Evolutionary conservation across 345 rosid genomes (phyloP), one percentile per base, ranked within the genome.

Genomic region (Acer yangbiense): DNA sequence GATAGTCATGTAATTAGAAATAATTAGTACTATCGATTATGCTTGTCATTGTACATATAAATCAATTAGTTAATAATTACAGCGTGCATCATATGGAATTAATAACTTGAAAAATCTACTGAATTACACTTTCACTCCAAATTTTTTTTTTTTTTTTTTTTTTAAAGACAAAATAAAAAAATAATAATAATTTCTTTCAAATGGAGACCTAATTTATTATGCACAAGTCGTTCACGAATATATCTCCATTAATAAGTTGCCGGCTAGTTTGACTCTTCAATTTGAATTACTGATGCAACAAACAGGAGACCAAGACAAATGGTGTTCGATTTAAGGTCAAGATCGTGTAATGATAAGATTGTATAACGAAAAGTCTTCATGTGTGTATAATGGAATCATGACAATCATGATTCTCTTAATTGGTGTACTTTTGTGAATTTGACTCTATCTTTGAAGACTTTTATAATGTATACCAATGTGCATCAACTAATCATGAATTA

Each of bases 21-120:
- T n/a, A 9, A 29, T 65, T 27, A 16, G 18, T 65, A 65, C 44
- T 25, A 65, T 25, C 35, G 43, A 35, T 65, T 65, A 52, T 29
- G 64, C 23, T 55, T 54, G 72, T 54, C 78, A 55, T 23, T 55
- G 39, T 54, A 69, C n/a, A 67, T 54, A 69, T 32, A 39, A n/a
- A 75, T 75, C 64, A 35, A 75, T 52, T 25, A 4, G 6, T 35
- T 35, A 35, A 35, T 35, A 27, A 21, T 16, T 60, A 21, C 13
- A 60, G 64, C 64, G 9, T 60, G 64, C 64, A 2, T 60, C 13
- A 60, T 60, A 8, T 16, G 58, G 11, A 16, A 17, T 35, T 35
- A 35, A 35, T 7, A 21, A 60, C 64, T 60, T 60, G 13, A 20
- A 60, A 64, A 64, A 23, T 55, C 43, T 71, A 54, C 32, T 64